These are phyloP conservation scores for Candida parachauliodes DNA, from an alignment of 805 yeast species.

Conservation along the genomic window DNA sequence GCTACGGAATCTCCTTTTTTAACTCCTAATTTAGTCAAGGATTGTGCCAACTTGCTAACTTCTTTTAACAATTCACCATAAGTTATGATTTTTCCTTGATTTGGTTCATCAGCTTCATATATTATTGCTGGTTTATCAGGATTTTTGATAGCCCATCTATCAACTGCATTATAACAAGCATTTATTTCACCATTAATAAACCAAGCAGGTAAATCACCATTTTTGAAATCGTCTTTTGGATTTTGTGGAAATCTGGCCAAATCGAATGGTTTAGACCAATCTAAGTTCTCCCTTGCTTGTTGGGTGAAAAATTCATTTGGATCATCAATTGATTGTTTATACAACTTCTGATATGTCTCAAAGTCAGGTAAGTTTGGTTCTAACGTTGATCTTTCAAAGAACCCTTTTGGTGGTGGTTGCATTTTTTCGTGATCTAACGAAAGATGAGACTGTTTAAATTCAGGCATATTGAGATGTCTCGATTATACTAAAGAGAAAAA, in stretches of 20 bases:
- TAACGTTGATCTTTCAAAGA: conserved; percentile 41
- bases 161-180: conserved; percentile 92
- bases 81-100: conserved; percentile 68
- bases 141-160: conserved; percentile 84
- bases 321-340: conserved; percentile 53
- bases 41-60: conserved; percentile 83
- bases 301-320: conserved; percentile 56
- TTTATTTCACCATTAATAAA: conserved; percentile 89
- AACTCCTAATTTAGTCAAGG: conserved; percentile 80
- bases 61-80: conserved; percentile 82
- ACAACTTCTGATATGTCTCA: conserved; percentile 47
- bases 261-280: conserved; percentile 53
- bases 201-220: conserved; percentile 84
- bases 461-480: too few species aligned
- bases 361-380: conserved; percentile 47
- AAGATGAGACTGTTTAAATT: conserved; percentile 16
- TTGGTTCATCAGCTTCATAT: conserved; percentile 91
- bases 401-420: conserved; percentile 35
- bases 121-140: conserved; percentile 83
- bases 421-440: conserved; percentile 32
- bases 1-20: conserved; percentile 95
- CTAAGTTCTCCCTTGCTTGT: conserved; percentile 45
- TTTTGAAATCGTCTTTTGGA: conserved; percentile 45
- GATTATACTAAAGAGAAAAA: too few species aligned
- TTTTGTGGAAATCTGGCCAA: conserved; percentile 43